phyloP scores from a whole-genome alignment of 2,329 filamentous ascomycete species.

The Penicillium glabrum region DNA sequence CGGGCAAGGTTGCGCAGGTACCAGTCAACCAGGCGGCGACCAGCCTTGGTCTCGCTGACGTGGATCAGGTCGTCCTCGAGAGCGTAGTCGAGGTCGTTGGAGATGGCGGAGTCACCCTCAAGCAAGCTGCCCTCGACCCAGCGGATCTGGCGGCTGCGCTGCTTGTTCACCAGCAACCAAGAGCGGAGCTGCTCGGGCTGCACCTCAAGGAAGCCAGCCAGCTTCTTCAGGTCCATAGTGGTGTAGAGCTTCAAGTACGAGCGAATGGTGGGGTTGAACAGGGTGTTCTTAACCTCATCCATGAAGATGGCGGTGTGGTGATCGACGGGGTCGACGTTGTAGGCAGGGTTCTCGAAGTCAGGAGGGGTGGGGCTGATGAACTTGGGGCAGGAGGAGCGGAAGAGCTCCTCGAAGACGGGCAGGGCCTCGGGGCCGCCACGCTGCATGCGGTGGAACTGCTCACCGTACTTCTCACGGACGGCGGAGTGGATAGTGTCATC shows the following conservation, averaged over 20 bases:
- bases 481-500: slow-evolving; percentile 99
- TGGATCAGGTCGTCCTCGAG: slow-evolving; percentile 97
- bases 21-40: slow-evolving; percentile 96
- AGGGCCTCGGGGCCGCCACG: slow-evolving; percentile 93
- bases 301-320: slow-evolving; percentile 98
- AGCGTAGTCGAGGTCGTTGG: slow-evolving; percentile 95
- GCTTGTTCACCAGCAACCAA: slow-evolving; percentile 96
- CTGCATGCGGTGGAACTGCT: slow-evolving; percentile 96
- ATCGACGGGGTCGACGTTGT: slow-evolving; percentile 96
- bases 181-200: slow-evolving; percentile 93
- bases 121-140: slow-evolving; percentile 88
- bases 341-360: slow-evolving; percentile 93
- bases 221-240: slow-evolving; percentile 98
- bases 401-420: slow-evolving; percentile 96
- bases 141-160: slow-evolving; percentile 92
- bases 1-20: slow-evolving; percentile 95
- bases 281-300: slow-evolving; percentile 99
- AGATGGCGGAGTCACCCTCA: slow-evolving; percentile 89
- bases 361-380: slow-evolving; percentile 98
- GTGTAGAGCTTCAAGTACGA: slow-evolving; percentile 99
- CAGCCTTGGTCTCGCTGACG: slow-evolving; percentile 98
- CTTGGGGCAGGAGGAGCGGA: slow-evolving; percentile 96
- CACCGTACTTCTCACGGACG: slow-evolving; percentile 97
- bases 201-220: slow-evolving; percentile 94
- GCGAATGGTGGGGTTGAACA: slow-evolving; percentile 96